Evolutionary conservation across 2,329 filamentous ascomycete species (phyloP), one percentile per base, ranked within the genome.

Genomic region (Talaromyces funiculosus): DNA sequence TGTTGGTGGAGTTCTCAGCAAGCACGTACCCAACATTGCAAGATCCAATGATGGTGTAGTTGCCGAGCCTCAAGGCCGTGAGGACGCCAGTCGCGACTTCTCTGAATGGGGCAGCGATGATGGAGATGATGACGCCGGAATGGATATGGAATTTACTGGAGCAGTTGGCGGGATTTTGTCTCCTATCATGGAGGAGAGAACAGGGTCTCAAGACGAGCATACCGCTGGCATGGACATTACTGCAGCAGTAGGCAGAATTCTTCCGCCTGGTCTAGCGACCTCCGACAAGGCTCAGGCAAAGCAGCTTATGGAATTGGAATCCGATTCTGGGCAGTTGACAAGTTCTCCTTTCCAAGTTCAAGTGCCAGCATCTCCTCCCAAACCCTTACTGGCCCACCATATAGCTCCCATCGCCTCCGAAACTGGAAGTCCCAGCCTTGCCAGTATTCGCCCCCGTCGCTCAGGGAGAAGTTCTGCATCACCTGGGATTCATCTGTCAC

Each of bases 181-280:
- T 35, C 67, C 74, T 14, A 73, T 73, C 56, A 45, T 56, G 38
- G 72, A 75, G 43, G 73, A 76, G 64, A 71, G 70, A 61, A 72
- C 69, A 10, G 76, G 76, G 65, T 69, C 61, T 51, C 69, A 64
- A 64, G 75, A 77, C 4, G 76, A 76, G 58, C 67, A 74, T 55
- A 86, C 83, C 1, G 79, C 82, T 70, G 84, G 81, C 0, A 89
- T 90, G 86, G 86, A 89, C 49, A 84, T 89, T 70, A 89, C 87
- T 1, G 79, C 79, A 49, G 84, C 82, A 5, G 77, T 89, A 51
- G 87, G 87, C 9, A 79, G 80, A 8, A 89, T 90, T 55, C 75
- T 89, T 43, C 69, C 69, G 71, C 77, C 72, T 64, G 75, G 72
- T 51, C 62, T 68, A 22, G 72, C 64, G 68, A 69, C 70, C 20